phyloP scores from a whole-genome alignment of 192 early-diverging fungal genomes.

The Obelidium mucronatum region DNA sequence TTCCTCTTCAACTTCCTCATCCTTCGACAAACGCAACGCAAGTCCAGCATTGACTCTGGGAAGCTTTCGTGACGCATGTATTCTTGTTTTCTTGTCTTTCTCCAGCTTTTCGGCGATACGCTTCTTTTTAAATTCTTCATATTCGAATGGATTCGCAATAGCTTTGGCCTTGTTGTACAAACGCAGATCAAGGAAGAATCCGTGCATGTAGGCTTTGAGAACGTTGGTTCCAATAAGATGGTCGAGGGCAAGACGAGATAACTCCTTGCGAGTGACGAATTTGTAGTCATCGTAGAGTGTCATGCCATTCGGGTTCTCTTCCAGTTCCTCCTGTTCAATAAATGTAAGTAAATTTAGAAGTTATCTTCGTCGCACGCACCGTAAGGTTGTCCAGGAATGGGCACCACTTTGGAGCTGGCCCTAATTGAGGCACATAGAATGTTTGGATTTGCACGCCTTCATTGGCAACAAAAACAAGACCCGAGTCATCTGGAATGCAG shows the following conservation, averaged over 20 bases:
- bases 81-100: conserved; percentile 85
- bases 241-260: conserved; percentile 85
- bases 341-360: not conserved
- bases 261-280: conserved; percentile 92
- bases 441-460: conserved; percentile 93
- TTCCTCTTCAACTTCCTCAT: conserved; percentile 51
- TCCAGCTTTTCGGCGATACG: conserved; percentile 83
- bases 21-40: conserved; percentile 73
- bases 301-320: conserved; percentile 80
- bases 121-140: conserved; percentile 85
- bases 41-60: conserved; percentile 93
- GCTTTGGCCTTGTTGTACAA: conserved; percentile 95
- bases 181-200: conserved; percentile 96
- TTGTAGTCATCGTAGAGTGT: conserved; percentile 98
- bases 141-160: conserved; percentile 96
- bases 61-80: conserved; percentile 84
- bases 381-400: conserved; percentile 97
- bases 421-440: conserved; percentile 92
- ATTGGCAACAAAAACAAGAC: conserved; percentile 88
- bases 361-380: conserved; percentile 55
- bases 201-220: conserved; percentile 98
- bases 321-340: conserved; percentile 64
- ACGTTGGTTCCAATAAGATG: conserved; percentile 92
- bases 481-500: conserved; percentile 78
- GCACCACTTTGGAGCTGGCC: conserved; percentile 92